Evolutionary conservation across 78 protist species (phyloP).

Genomic region (Emiliania huxleyi): DNA sequence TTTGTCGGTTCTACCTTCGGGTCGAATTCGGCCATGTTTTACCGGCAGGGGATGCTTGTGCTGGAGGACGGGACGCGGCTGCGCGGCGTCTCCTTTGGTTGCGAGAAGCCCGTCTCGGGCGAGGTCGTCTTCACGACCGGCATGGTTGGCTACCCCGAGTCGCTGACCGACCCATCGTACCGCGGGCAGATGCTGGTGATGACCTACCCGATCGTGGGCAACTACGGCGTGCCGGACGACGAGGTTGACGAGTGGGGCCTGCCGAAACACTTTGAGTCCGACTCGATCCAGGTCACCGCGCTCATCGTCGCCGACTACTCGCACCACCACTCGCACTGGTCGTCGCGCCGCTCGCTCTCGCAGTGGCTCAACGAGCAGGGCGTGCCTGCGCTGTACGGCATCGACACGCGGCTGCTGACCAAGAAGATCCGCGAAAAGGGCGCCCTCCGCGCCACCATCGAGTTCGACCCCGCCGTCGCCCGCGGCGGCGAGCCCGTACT

Average conservation of each 20-base stretch:
- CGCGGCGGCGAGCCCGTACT: neutral
- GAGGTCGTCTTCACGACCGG: slow-evolving; percentile 93
- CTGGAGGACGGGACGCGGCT: slow-evolving; percentile 87
- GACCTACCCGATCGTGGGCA: slow-evolving; percentile 91
- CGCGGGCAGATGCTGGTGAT: slow-evolving; percentile 86
- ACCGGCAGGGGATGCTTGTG: slow-evolving; percentile 58
- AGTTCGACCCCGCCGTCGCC: neutral
- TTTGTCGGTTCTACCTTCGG: slow-evolving; percentile 15
- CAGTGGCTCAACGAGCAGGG: slow-evolving; percentile 72
- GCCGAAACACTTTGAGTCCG: slow-evolving; percentile 73
- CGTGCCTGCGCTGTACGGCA: slow-evolving; percentile 87
- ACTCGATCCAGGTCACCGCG: slow-evolving; percentile 70
- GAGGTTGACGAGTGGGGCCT: slow-evolving; percentile 64
- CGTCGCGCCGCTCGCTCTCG: slow-evolving; percentile 71
- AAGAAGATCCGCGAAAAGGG: slow-evolving; percentile 68
- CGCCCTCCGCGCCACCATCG: neutral
- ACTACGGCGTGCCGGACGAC: slow-evolving; percentile 91
- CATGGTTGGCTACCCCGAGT: slow-evolving; percentile 96
- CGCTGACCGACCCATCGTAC: slow-evolving; percentile 95
- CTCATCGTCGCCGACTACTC: slow-evolving; percentile 81
- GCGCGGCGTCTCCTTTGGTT: slow-evolving; percentile 86
- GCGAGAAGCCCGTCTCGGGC: slow-evolving; percentile 70
- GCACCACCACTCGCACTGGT: slow-evolving; percentile 88
- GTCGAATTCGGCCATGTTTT: neutral
- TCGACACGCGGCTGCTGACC: slow-evolving; percentile 93